These are phyloP conservation scores for Spiromastix sp. DNA, from an alignment of 2,329 filamentous ascomycete species.

Conservation along the genomic window DNA sequence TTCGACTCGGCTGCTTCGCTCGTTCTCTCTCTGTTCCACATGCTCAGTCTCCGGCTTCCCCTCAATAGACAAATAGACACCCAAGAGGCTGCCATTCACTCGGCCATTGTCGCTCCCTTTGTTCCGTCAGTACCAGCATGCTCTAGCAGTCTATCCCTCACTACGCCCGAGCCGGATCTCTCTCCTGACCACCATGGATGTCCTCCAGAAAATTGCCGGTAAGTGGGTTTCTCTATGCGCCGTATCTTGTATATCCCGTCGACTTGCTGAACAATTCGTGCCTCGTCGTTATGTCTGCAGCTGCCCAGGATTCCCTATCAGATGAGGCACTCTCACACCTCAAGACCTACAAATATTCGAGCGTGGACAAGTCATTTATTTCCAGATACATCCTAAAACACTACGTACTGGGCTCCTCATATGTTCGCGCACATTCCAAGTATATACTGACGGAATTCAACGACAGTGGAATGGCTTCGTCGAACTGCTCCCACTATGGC, in stretches of 20 bases:
- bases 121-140: slow-evolving; percentile 1
- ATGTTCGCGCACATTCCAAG: slow-evolving; percentile 5
- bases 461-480: slow-evolving; percentile 92
- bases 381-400: slow-evolving; percentile 90
- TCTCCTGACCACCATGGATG: slow-evolving; percentile 1
- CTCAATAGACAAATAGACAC: too few relatives aligned
- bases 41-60: too few relatives aligned
- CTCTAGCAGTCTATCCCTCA: too few relatives aligned
- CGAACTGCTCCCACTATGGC: slow-evolving; percentile 83
- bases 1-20: too few relatives aligned
- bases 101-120: not conserved
- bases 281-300: slow-evolving; percentile 11
- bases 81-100: too few relatives aligned
- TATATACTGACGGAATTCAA: slow-evolving; percentile 6
- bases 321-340: slow-evolving; percentile 86
- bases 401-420: slow-evolving; percentile 57
- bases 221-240: not conserved
- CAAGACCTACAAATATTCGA: slow-evolving; percentile 94
- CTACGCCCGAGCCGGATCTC: not conserved
- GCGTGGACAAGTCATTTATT: slow-evolving; percentile 88
- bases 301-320: slow-evolving; percentile 53
- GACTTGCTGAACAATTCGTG: not conserved
- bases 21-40: too few relatives aligned
- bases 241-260: too few relatives aligned
- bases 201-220: slow-evolving; percentile 5